Base-by-base conservation (phyloP, 306 rosid genomes). In the Chamaecrista fasciculata region DNA sequence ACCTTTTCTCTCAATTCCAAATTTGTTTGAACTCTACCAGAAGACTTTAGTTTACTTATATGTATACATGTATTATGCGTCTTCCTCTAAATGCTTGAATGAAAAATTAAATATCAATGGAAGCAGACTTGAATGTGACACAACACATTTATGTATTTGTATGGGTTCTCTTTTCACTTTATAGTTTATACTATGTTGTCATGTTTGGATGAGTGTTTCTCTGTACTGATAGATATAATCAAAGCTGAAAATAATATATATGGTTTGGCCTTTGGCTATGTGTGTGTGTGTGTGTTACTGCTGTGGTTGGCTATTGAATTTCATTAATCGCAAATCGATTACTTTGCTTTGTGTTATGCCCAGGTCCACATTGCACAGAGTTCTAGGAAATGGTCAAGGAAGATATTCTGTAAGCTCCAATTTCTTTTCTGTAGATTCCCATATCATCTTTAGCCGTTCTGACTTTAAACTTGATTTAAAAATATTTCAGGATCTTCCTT, bases 321-420 rank as follows among this genome's bases (percentile, higher is more conserved):
- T 31, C 50, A 25, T 47, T 44, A 50, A 29, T 36, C 21, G 63
- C 33, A 24, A 62, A 68, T 49, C 60, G 18, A 71, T 25, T 68
- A 58, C 59, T 34, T 49, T 62, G 20, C 11, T 51, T 72, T 71
- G 33, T 44, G 62, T 72, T 72, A 67, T 62, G 31, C 71, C 21
- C 19, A 94, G 99, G 89, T 90, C 99, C 50, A 94, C 99, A 28
- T 62, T 94, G 82, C 99, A 94, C 80, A 86, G 97, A 79, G 97
- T 94, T 67, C 52, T 94, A 12, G 95, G 86, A 76, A 85, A 80
- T 49, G 96, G 91, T 62, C 92, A 82, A 75, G 97, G 79, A 28
- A 86, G 98, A 90, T 90, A 79, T 67, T 94, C 98, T 33, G 98
- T 94, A 86, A 77, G 96, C 42, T 51, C n/a, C 15, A 51, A 24